Evolutionary conservation across 2,329 filamentous ascomycete genomes (phyloP).

Genomic region (Trichoderma aggressivum): DNA sequence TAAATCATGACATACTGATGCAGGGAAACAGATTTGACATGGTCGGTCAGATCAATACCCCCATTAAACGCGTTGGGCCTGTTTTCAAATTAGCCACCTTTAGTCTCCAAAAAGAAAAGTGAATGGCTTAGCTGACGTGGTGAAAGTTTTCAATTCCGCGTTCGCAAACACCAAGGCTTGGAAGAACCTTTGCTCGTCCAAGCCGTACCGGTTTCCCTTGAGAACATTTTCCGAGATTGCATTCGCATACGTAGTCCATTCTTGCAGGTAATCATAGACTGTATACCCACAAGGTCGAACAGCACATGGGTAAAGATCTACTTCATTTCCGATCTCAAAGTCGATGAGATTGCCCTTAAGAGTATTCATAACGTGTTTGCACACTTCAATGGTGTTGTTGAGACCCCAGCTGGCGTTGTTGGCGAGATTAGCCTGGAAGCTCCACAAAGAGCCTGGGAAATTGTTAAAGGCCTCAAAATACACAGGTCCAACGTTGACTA

Average conservation of each 20-base stretch:
- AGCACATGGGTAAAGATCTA: neutral
- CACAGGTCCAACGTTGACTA: neutral
- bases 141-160: neutral
- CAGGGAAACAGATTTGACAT: slow-evolving; percentile 5
- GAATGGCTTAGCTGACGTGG: neutral
- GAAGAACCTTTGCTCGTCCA: neutral
- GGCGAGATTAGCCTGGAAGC: neutral
- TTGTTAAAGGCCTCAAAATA: slow-evolving; percentile 7
- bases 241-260: neutral
- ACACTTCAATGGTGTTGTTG: slow-evolving; percentile 4
- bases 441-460: neutral
- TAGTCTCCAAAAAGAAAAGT: neutral
- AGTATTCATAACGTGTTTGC: neutral
- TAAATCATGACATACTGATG: neutral
- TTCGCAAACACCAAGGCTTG: slow-evolving; percentile 5
- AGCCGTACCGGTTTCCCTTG: neutral
- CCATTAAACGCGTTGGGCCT: slow-evolving; percentile 1
- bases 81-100: neutral
- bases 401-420: slow-evolving; percentile 9
- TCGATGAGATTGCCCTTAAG: neutral
- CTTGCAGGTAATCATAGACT: neutral
- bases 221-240: neutral
- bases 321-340: slow-evolving; percentile 8
- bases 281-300: neutral
- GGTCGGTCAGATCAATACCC: neutral